Conservation (phyloP, 176 grass and related monocot species). For the Ampelocalamus luodianensis region DNA sequence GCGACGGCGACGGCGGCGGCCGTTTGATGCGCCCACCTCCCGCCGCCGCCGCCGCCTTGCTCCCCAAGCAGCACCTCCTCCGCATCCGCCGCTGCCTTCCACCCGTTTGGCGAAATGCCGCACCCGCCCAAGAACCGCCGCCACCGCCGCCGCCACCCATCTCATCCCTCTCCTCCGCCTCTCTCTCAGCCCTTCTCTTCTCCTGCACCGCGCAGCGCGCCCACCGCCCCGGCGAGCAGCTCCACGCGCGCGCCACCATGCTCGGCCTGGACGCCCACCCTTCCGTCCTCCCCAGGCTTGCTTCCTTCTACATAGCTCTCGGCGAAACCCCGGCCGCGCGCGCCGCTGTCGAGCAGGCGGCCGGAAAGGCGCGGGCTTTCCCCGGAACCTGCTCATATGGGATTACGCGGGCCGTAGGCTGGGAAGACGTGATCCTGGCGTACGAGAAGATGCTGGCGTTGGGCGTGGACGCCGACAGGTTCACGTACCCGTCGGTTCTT, state of each 20-base stretch:
- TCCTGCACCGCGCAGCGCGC: slow-evolving; percentile 33
- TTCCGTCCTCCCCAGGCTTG: slow-evolving; percentile 52
- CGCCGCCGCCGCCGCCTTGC: slow-evolving; percentile 19
- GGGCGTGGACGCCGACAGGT: slow-evolving; percentile 46
- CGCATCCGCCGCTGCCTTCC: slow-evolving; percentile 58
- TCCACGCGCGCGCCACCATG: slow-evolving; percentile 47
- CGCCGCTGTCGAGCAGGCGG: slow-evolving; percentile 37
- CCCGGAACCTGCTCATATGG: slow-evolving; percentile 68
- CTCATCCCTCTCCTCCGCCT: background rate
- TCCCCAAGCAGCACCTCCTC: slow-evolving; percentile 48
- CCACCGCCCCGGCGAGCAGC: slow-evolving; percentile 46
- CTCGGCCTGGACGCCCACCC: slow-evolving; percentile 57
- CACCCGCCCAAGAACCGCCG: background rate
- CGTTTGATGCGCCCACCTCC: slow-evolving; percentile 52
- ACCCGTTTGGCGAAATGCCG: slow-evolving; percentile 52
- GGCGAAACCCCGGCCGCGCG: slow-evolving; percentile 43
- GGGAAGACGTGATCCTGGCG: slow-evolving; percentile 47
- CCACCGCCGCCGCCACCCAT: background rate
- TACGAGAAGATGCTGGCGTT: slow-evolving; percentile 45
- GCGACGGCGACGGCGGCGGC: slow-evolving; percentile 35
- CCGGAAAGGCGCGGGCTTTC: slow-evolving; percentile 36
- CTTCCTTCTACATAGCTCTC: slow-evolving; percentile 46
- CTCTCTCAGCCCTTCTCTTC: slow-evolving; percentile 50
- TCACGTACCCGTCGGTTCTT: slow-evolving; percentile 70
- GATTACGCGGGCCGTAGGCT: slow-evolving; percentile 25